Evolutionary conservation across 140 eudicot species (phyloP).

Genomic region (Ambrosia hybrid): DNA sequence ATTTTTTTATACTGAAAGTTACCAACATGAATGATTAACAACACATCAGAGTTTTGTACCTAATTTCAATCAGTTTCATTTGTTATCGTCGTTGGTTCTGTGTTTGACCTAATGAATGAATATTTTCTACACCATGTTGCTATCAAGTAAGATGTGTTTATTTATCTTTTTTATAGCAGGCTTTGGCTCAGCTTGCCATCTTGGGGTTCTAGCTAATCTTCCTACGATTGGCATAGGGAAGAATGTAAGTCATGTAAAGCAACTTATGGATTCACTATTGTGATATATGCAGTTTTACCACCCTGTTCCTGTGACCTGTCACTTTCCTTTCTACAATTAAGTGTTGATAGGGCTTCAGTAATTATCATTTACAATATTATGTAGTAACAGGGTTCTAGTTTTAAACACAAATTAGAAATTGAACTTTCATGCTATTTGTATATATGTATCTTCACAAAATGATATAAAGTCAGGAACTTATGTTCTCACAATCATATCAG

Average conservation of each 20-base stretch:
- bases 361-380: not conserved
- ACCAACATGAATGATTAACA: not conserved
- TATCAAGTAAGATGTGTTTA: slow-evolving; percentile 6
- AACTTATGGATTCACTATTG: slow-evolving; percentile 16
- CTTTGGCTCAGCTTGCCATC: slow-evolving; percentile 97
- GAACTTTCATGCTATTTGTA: not conserved
- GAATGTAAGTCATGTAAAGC: slow-evolving; percentile 58
- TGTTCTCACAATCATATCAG: not conserved
- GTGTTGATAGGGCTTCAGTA: not conserved
- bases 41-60: not conserved
- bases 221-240: slow-evolving; percentile 95
- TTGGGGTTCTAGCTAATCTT: slow-evolving; percentile 84
- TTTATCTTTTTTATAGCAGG: slow-evolving; percentile 44
- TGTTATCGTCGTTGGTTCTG: not conserved
- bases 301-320: not conserved
- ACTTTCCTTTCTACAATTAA: not conserved
- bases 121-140: not conserved
- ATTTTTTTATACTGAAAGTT: too few species aligned
- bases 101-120: not conserved
- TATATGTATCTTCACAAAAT: not conserved
- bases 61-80: not conserved
- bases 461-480: not conserved
- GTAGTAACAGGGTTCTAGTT: not conserved
- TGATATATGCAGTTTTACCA: not conserved
- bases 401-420: not conserved